phyloP scores from a whole-genome alignment of 768 basidiomycete genomes.

The Xerocomellus intermedius region DNA sequence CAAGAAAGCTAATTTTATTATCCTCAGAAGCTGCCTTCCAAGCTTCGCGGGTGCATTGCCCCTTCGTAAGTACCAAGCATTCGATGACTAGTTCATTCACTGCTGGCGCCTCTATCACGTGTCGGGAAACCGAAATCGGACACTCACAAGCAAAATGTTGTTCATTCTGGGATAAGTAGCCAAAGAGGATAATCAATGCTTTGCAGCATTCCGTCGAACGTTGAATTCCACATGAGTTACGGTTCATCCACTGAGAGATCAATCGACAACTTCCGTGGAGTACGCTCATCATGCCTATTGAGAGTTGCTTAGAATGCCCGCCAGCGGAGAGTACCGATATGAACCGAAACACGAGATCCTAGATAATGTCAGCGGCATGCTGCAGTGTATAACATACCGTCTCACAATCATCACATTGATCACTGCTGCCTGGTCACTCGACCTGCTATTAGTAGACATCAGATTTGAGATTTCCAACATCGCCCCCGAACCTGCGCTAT shows the following conservation, averaged over 20 bases:
- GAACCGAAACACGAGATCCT: constrained; percentile 25
- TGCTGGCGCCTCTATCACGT: constrained; percentile 3
- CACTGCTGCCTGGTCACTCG: constrained; percentile 5
- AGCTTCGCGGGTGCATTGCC: constrained; percentile 16
- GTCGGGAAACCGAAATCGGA: background rate
- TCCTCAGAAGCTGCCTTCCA: constrained; percentile 23
- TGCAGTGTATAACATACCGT: background rate
- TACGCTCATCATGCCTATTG: constrained; percentile 17
- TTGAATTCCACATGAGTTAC: constrained; percentile 25
- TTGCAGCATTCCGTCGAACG: constrained; percentile 31
- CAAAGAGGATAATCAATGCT: constrained; percentile 27
- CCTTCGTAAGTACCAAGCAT: constrained; percentile 13
- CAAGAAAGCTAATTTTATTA: constrained; percentile 4
- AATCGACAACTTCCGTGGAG: constrained; percentile 20
- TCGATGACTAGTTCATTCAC: constrained; percentile 21
- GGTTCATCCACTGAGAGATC: constrained; percentile 24
- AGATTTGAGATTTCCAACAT: constrained; percentile 3
- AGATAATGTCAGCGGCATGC: constrained; percentile 6
- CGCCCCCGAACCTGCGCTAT: constrained; percentile 10
- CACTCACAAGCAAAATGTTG: constrained; percentile 19
- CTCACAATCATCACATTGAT: constrained; percentile 32
- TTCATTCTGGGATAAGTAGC: constrained; percentile 20
- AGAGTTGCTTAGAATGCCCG: constrained; percentile 11
- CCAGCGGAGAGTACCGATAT: constrained; percentile 17
- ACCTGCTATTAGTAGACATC: background rate